A percentile compares a stretch with the other conserved stretches of the same genome.
Evolutionary conservation across 208 protist genomes (phyloP).

Genomic region (Porcisia hertigi): DNA sequence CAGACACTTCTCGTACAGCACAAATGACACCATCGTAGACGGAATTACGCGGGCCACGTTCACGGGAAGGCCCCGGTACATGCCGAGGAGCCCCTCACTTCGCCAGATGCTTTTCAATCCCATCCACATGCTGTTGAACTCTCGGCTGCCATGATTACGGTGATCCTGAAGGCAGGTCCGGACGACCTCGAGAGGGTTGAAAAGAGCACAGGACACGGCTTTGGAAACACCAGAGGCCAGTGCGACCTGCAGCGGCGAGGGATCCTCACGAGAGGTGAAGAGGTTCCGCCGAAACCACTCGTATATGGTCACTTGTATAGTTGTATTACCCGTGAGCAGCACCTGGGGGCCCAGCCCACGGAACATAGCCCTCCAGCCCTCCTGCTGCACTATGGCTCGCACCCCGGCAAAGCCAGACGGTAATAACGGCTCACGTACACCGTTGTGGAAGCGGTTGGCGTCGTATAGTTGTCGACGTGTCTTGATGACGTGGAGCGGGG

Average conservation of each 20-base stretch:
- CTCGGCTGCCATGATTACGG: slow-evolving; percentile 42
- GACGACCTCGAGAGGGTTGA: slow-evolving; percentile 87
- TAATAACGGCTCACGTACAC: slow-evolving; percentile 13
- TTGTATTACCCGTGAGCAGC: slow-evolving; percentile 74
- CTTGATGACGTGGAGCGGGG: slow-evolving; percentile 79
- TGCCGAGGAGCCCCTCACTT: slow-evolving; percentile 61
- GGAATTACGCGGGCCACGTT: slow-evolving; percentile 84
- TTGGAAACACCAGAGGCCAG: slow-evolving; percentile 71
- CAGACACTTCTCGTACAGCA: slow-evolving; percentile 84
- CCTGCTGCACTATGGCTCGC: slow-evolving; percentile 43
- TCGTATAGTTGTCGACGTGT: slow-evolving; percentile 78
- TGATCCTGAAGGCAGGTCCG: slow-evolving; percentile 81
- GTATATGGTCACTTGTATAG: slow-evolving; percentile 84
- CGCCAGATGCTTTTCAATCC: slow-evolving; percentile 75
- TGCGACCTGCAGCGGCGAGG: slow-evolving; percentile 61
- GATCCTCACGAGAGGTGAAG: slow-evolving; percentile 64
- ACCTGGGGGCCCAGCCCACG: slow-evolving; percentile 77
- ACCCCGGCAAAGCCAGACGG: slow-evolving; percentile 25
- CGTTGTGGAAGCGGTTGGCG: slow-evolving; percentile 22
- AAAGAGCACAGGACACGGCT: slow-evolving; percentile 61
- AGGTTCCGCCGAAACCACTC: slow-evolving; percentile 70
- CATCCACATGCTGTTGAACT: slow-evolving; percentile 59
- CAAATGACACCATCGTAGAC: slow-evolving; percentile 74
- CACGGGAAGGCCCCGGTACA: slow-evolving; percentile 82
- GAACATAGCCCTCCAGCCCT: slow-evolving; percentile 72